A percentile compares a stretch with the other conserved stretches of the same genome.
These are phyloP conservation scores for Escallonia herrerae DNA, from an alignment of 129 eudicot species.

Conservation along the genomic window DNA sequence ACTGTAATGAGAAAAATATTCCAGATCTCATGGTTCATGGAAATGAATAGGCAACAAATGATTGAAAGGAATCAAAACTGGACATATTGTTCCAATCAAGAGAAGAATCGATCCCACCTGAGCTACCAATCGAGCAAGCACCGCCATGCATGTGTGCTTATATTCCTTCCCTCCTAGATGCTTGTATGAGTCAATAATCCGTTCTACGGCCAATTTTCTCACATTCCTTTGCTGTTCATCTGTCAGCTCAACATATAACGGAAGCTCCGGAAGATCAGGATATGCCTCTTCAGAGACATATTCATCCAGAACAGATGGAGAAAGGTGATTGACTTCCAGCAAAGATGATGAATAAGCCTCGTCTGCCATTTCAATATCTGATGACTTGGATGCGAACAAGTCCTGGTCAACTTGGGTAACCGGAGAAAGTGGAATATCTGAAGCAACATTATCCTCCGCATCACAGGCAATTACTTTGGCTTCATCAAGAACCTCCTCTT, in stretches of 20 bases:
- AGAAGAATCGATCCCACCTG: slow-evolving; percentile 61
- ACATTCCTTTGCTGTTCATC: slow-evolving; percentile 48
- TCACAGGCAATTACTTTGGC: slow-evolving; percentile 28
- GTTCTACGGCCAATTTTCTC: slow-evolving; percentile 49
- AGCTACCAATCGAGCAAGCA: slow-evolving; percentile 88
- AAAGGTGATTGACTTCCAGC: slow-evolving; percentile 52
- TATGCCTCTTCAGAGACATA: slow-evolving; percentile 43
- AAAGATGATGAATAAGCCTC: slow-evolving; percentile 35
- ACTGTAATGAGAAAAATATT: slow-evolving; percentile 16
- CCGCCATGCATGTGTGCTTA: slow-evolving; percentile 60
- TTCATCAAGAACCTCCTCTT: slow-evolving; percentile 39
- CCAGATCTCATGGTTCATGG: slow-evolving; percentile 9
- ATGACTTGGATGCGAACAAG: slow-evolving; percentile 20
- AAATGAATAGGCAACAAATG: slow-evolving; percentile 21
- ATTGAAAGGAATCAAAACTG: slow-evolving; percentile 20
- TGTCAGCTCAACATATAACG: slow-evolving; percentile 54
- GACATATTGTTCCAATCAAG: slow-evolving; percentile 28
- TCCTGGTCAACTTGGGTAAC: slow-evolving; percentile 28
- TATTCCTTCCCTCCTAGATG: slow-evolving; percentile 40
- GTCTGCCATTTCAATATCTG: slow-evolving; percentile 28
- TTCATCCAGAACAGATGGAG: slow-evolving; percentile 40
- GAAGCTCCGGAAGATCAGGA: slow-evolving; percentile 60
- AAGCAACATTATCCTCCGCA: slow-evolving; percentile 20
- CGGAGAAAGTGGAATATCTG: slow-evolving; percentile 32
- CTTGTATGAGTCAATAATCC: slow-evolving; percentile 56